phyloP scores from a whole-genome alignment of 2,329 filamentous ascomycete species.

The Ophiocordyceps sinensis region DNA sequence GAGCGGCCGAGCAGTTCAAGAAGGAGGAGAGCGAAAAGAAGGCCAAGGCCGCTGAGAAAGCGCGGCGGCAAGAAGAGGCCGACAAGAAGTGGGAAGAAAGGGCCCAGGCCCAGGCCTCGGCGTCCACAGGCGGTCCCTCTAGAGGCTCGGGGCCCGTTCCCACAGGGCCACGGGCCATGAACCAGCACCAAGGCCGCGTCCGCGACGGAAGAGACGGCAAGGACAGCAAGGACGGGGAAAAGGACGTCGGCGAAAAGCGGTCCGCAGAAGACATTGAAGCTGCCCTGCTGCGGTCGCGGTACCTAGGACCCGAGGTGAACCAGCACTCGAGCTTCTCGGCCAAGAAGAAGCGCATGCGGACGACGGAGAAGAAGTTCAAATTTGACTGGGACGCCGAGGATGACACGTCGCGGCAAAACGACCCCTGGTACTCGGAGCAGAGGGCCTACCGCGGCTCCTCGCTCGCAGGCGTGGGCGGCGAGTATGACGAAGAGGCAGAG shows the following conservation, averaged over 20 bases:
- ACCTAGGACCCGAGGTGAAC: slow-evolving; percentile 84
- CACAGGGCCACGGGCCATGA: slow-evolving; percentile 58
- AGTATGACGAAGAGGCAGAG: slow-evolving; percentile 40
- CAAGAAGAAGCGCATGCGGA: slow-evolving; percentile 87
- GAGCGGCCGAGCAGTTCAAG: slow-evolving; percentile 64
- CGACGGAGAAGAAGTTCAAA: slow-evolving; percentile 94
- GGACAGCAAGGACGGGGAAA: slow-evolving; percentile 25
- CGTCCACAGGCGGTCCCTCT: slow-evolving; percentile 10
- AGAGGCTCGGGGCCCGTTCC: slow-evolving; percentile 31
- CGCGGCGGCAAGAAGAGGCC: slow-evolving; percentile 62
- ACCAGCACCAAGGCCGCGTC: slow-evolving; percentile 29
- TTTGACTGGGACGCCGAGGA: slow-evolving; percentile 96
- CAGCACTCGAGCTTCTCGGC: slow-evolving; percentile 75
- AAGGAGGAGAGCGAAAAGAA: slow-evolving; percentile 51
- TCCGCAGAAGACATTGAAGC: slow-evolving; percentile 54
- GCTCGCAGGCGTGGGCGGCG: slow-evolving; percentile 34
- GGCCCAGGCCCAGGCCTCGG: no score
- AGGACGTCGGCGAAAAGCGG: slow-evolving; percentile 19
- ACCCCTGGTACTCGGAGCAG: slow-evolving; percentile 52
- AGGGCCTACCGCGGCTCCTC: slow-evolving; percentile 16
- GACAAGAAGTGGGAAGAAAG: slow-evolving; percentile 23
- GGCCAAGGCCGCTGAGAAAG: slow-evolving; percentile 36
- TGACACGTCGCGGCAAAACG: slow-evolving; percentile 57
- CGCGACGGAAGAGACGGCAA: slow-evolving; percentile 18
- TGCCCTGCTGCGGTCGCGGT: slow-evolving; percentile 61